Base-by-base conservation (phyloP, 495 filamentous ascomycete species). In the Clohesyomyces aquaticus region DNA sequence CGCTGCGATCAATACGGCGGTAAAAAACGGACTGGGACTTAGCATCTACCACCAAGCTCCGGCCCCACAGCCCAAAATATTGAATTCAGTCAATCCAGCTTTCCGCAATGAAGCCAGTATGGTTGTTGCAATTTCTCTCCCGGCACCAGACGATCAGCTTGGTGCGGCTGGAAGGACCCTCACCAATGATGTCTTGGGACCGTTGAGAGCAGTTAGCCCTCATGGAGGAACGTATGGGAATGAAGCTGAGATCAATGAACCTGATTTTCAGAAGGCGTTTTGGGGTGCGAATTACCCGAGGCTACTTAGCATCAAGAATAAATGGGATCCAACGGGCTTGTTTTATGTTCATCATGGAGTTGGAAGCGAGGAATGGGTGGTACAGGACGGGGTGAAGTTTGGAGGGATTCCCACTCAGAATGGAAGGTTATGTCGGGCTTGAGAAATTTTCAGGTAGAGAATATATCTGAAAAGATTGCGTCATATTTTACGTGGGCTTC, bases 151-250 rank as follows among this genome's bases (percentile, higher is more conserved):
- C 32, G 32, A 38, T 14, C 32, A 38, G 32, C 32, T 38, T 14
- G 32, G 32, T 38, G 32, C 32, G 6, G 32, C 32, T 38, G 32
- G 32, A 6, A 6, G 32, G 32, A 14, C 32, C 32, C 26, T 67
- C 8, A 67, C 64, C 19, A 48, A 67, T 27, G 16, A 50, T 3
- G 32, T 57, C 1, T 42, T 50, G 32, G 42, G 16, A 18, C 50
- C 57, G 23, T 41, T 67, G 28, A 35, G 57, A n/a, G 52, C 10
- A 4, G 51, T 42, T 21, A 56, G 38, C 46, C 59, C 64, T 21
- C 2, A 59, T 53, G 64, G 64, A 2, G 59, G 58, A 14, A 45
- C 53, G 16, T 67, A 67, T 53, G 57, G 61, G 1, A 67, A 67
- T 49, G 64, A 67, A 42, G 64, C 28, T 16, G 18, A 27, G 14